phyloP scores from a whole-genome alignment of 768 basidiomycete species.

The Termitomyces sp. region DNA sequence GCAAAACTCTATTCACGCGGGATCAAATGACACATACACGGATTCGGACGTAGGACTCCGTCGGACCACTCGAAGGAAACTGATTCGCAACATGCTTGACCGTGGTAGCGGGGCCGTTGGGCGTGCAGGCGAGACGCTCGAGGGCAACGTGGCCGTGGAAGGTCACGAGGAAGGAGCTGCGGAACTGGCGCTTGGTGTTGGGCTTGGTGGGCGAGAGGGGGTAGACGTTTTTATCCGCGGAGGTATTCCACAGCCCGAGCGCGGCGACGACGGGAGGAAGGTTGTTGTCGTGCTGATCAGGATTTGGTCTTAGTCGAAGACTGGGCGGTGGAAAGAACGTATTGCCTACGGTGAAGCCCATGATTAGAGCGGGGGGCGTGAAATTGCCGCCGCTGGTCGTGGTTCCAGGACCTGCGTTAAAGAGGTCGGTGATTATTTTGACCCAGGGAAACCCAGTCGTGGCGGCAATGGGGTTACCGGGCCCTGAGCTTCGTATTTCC shows the following conservation, averaged over 20 bases:
- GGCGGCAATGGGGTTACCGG: constrained; percentile 36
- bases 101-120: not conserved
- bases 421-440: constrained; percentile 31
- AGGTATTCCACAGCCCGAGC: constrained; percentile 38
- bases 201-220: constrained; percentile 29
- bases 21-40: constrained; percentile 24
- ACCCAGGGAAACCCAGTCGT: constrained; percentile 35
- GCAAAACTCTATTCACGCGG: not conserved
- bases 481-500: constrained; percentile 28
- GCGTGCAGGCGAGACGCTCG: constrained; percentile 32
- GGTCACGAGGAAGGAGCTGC: constrained; percentile 31
- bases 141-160: constrained; percentile 37
- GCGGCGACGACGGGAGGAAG: constrained; percentile 36
- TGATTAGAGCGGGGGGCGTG: constrained; percentile 32
- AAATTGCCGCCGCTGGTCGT: constrained; percentile 19
- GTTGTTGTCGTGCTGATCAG: constrained; percentile 36
- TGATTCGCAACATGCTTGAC: constrained; percentile 16
- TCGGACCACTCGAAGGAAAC: constrained; percentile 3
- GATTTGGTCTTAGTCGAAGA: not conserved
- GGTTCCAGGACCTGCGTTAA: constrained; percentile 25
- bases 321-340: not conserved
- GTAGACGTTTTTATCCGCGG: constrained; percentile 21
- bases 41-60: constrained; percentile 27
- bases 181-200: constrained; percentile 27
- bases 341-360: constrained; percentile 34